Base-by-base conservation (phyloP, 441 rosid species). In the Capsella rubella region DNA sequence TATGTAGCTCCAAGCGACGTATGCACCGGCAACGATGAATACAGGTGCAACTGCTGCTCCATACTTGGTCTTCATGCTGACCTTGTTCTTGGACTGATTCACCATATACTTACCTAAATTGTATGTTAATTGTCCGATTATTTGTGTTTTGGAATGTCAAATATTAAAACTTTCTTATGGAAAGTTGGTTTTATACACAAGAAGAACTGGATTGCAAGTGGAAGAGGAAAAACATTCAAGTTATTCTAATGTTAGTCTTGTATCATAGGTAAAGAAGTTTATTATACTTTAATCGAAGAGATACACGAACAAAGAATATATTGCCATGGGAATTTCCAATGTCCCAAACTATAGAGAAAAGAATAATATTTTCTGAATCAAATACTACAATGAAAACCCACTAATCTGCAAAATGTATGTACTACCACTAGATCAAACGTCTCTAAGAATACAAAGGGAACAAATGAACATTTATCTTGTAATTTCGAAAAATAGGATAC, bases 41-140 rank as follows among this genome's bases (percentile, higher is more conserved):
- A 85, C 64, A 3, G 87, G 83, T 10, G 87, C 72, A 57, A 82
- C 78, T 10, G 82, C 72, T 15, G 86, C 86, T 75, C 84, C 85
- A 59, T 83, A 80, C 55, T 69, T 84, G 3, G 65, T 80, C 42
- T 75, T 80, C 73, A 53, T 68, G 28, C 16, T 76, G 52, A 81
- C 63, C 51, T 21, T 57, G 27, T 64, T 57, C 13, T 64, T 50
- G 54, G 83, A 71, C 14, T 60, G 61, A 61, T 69, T 46, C 60
- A 69, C 69, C 77, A 84, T 67, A 16, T 69, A 14, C 64, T 21
- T 70, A 8, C 21, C 40, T 39, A 35, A 31, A 43, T 31, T 11
- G 12, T 40, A 1, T 74, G 8, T 58, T n/a, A n/a, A n/a, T 49
- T 9, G 40, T 37, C 4, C 3, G 40, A 3, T 37, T 37, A 12